A percentile compares a stretch with the other conserved stretches of the same genome.
Evolutionary conservation across 176 grass and related monocot species (phyloP).

Genomic region (barley (Hordeum vulgare)): MorexV3_pseudomolecules_assembly NC_058521.1:10012344-10012843

Average conservation of each 20-base stretch:
- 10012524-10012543: neutral
- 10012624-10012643: neutral
- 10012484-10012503: too few relatives aligned
- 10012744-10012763: slow-evolving; percentile 50
- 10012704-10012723: neutral
- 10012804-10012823: slow-evolving; percentile 91
- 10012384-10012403: neutral
- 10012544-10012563: neutral
- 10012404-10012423: neutral
- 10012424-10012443: neutral
- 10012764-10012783: slow-evolving; percentile 93
- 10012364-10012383: neutral
- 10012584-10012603: neutral
- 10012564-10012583: neutral
- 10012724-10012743: neutral
- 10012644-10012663: neutral
- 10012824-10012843: slow-evolving; percentile 66
- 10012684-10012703: neutral
- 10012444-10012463: neutral
- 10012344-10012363: neutral
- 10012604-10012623: neutral
- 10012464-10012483: neutral
- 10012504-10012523: neutral
- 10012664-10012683: neutral
- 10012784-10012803: slow-evolving; percentile 99